Percentiles rank a stretch among this genome's conserved stretches.
Evolutionary conservation across 2,329 filamentous ascomycete species (phyloP).

Genomic region (Pseudopithomyces maydicus): DNA sequence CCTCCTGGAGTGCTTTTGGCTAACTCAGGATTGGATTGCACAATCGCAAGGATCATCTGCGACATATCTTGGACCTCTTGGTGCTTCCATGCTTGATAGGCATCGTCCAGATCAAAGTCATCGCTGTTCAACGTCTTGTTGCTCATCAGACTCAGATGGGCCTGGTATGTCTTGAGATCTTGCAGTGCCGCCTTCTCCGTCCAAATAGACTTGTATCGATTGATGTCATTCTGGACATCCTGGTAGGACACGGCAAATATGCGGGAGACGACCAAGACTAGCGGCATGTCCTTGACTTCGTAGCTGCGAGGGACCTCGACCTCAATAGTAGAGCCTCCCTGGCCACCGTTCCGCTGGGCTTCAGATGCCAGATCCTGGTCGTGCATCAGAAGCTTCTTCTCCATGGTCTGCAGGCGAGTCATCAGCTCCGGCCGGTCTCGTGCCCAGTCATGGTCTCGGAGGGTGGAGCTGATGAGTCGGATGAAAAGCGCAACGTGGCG

Average conservation of each 20-base stretch:
- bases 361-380: conserved; percentile 83
- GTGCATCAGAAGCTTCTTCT: conserved; percentile 91
- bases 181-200: conserved; percentile 88
- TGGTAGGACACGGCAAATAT: conserved; percentile 82
- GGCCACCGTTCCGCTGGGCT: conserved; percentile 60
- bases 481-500: conserved; percentile 95
- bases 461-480: conserved; percentile 76
- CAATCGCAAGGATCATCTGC: conserved; percentile 89
- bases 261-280: conserved; percentile 84
- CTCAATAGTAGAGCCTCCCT: conserved; percentile 72
- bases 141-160: conserved; percentile 80
- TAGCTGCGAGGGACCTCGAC: conserved; percentile 83
- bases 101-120: conserved; percentile 89
- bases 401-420: conserved; percentile 76
- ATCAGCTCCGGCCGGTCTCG: conserved; percentile 85
- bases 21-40: conserved; percentile 83
- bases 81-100: conserved; percentile 89
- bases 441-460: conserved; percentile 84
- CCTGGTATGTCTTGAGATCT: conserved; percentile 93
- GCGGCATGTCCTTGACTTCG: conserved; percentile 95
- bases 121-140: conserved; percentile 76
- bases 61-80: conserved; percentile 85
- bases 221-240: conserved; percentile 85
- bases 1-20: conserved; percentile 73
- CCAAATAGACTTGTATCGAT: conserved; percentile 80